These are phyloP conservation scores for Blastomyces percursus DNA, from an alignment of 2,329 filamentous ascomycete genomes.

Conservation along the genomic window DNA sequence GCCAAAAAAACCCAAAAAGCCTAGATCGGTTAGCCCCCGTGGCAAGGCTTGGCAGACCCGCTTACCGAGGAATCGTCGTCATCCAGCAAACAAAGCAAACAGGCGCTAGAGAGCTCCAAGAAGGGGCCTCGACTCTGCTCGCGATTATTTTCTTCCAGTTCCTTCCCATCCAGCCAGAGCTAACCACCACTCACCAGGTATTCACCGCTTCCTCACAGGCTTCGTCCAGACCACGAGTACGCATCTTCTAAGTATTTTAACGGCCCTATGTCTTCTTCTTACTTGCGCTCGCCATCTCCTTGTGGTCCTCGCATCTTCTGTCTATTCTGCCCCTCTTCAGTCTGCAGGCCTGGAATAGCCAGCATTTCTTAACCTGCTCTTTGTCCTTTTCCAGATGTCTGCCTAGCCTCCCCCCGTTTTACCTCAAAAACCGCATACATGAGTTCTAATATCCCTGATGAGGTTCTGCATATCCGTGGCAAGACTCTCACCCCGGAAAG, in stretches of 20 bases:
- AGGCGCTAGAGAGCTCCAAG: not conserved
- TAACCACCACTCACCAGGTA: not conserved
- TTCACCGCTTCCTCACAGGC: not conserved
- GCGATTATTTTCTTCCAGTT: not conserved
- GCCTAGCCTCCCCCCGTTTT: not conserved
- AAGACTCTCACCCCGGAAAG: slow-evolving; percentile 58
- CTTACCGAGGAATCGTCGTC: too few species aligned
- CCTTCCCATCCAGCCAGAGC: not conserved
- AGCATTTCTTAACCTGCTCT: slow-evolving; percentile 1
- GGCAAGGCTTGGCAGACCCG: not conserved
- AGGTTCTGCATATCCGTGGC: slow-evolving; percentile 49
- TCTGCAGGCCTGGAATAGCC: slow-evolving; percentile 1
- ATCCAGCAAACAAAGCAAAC: not conserved
- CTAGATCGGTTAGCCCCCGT: not conserved
- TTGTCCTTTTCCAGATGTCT: not conserved
- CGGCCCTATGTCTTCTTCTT: slow-evolving; percentile 12
- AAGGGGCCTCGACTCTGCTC: not conserved
- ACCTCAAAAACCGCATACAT: slow-evolving; percentile 34
- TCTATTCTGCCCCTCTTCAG: not conserved
- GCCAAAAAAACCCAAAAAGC: not conserved
- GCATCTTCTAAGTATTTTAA: not conserved
- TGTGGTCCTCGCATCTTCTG: not conserved
- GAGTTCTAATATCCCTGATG: slow-evolving; percentile 41
- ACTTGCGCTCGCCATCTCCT: not conserved
- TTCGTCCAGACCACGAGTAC: not conserved